Evolutionary conservation across 2,329 filamentous ascomycete genomes (phyloP).

Genomic region (Cadophora malorum): DNA sequence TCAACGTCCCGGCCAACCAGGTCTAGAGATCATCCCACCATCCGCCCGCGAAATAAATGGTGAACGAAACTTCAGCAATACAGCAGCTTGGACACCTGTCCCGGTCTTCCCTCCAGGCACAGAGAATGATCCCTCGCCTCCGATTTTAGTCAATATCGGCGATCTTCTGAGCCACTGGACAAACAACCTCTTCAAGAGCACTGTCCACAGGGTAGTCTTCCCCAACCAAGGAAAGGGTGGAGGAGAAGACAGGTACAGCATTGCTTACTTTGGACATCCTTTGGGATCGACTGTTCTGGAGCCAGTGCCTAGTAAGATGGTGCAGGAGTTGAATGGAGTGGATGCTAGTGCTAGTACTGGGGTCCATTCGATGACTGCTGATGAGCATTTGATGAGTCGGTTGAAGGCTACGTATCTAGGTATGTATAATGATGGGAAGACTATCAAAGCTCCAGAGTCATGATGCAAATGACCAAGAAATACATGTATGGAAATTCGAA

Average conservation of each 20-base stretch:
- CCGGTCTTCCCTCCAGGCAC: conserved; percentile 69
- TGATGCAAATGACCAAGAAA: background rate
- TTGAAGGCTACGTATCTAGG: conserved; percentile 64
- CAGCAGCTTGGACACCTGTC: conserved; percentile 63
- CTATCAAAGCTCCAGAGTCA: background rate
- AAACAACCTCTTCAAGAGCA: conserved; percentile 82
- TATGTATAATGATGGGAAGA: conserved; percentile 55
- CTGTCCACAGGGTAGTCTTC: conserved; percentile 88
- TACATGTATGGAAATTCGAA: background rate
- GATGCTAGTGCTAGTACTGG: conserved; percentile 46
- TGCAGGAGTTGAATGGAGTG: conserved; percentile 49
- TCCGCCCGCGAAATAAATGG: conserved; percentile 46
- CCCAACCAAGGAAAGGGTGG: conserved; percentile 59
- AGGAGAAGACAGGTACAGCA: conserved; percentile 64
- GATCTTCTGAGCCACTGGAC: conserved; percentile 87
- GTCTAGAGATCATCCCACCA: conserved; percentile 78
- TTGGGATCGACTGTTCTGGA: conserved; percentile 58
- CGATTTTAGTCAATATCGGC: conserved; percentile 75
- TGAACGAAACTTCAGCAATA: conserved; percentile 46
- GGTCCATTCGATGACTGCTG: conserved; percentile 64
- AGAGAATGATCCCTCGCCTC: conserved; percentile 65
- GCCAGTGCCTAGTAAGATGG: conserved; percentile 65
- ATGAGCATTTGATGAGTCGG: conserved; percentile 67
- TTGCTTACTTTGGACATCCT: conserved; percentile 74
- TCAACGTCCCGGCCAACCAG: conserved; percentile 82